Evolutionary conservation across 2,329 filamentous ascomycete species (phyloP).

Genomic region (Cordyceps cateniannulata): DNA sequence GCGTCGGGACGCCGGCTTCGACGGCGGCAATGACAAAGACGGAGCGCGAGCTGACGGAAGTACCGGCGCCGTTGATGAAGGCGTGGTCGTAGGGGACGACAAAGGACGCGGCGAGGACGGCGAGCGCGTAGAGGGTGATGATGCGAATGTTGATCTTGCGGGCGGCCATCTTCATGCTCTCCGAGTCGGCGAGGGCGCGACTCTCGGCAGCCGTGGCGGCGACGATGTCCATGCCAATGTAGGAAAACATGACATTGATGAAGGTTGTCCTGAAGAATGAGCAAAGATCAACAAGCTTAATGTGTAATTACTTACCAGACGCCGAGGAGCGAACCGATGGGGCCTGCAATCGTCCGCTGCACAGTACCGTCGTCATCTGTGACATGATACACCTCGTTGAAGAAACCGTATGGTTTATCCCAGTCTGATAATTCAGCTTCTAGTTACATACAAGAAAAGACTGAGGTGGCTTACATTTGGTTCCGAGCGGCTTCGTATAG

Average conservation of each 20-base stretch:
- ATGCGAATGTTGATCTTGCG: constrained; percentile 33
- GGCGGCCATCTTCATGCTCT: constrained; percentile 35
- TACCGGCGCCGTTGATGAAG: constrained; percentile 32
- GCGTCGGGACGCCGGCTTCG: constrained; percentile 28
- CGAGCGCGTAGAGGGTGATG: constrained; percentile 22
- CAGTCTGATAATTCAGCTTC: not conserved
- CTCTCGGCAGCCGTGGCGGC: constrained; percentile 32
- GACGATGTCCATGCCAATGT: constrained; percentile 33
- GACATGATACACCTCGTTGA: constrained; percentile 27
- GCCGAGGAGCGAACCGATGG: constrained; percentile 30
- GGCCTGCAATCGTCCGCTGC: constrained; percentile 21
- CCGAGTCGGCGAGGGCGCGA: constrained; percentile 27
- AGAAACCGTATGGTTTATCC: constrained; percentile 29
- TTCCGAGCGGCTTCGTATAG: constrained; percentile 27
- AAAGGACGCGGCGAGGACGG: constrained; percentile 24
- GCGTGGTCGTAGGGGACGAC: constrained; percentile 31
- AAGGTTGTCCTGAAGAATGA: constrained; percentile 26
- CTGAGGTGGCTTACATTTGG: constrained; percentile 25
- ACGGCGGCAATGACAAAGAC: constrained; percentile 33
- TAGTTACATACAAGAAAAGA: not conserved
- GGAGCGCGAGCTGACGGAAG: constrained; percentile 26
- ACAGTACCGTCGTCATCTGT: constrained; percentile 20
- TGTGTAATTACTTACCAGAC: constrained; percentile 27
- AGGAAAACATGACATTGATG: constrained; percentile 31
- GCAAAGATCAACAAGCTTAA: not conserved